Percentiles rank a stretch among this genome's conserved stretches.
These are phyloP conservation scores for Cystobasidium pallidum DNA, from an alignment of 1,284 basidiomycete genomes.

Conservation along the genomic window DNA sequence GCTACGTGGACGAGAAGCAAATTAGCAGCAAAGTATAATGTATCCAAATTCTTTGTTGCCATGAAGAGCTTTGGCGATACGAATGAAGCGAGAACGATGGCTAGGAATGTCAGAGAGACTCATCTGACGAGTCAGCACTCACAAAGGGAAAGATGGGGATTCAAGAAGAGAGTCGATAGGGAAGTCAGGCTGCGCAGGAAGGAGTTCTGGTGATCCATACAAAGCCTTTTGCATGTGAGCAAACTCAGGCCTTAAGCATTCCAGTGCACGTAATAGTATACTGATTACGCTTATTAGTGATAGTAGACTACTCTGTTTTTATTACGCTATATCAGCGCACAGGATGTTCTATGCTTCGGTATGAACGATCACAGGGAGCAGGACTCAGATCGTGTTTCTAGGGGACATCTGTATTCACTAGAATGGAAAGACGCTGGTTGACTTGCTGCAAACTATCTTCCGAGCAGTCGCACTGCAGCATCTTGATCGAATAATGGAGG, in stretches of 20 bases:
- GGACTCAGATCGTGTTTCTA: too few relatives aligned
- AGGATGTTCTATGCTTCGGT: too few relatives aligned
- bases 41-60: slow-evolving; percentile 40
- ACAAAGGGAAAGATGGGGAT: slow-evolving; percentile 23
- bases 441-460: too few relatives aligned
- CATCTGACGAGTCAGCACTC: neutral
- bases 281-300: too few relatives aligned
- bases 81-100: slow-evolving; percentile 13
- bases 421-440: too few relatives aligned
- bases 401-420: too few relatives aligned
- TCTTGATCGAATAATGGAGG: neutral
- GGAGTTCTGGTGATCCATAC: slow-evolving; percentile 37
- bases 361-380: too few relatives aligned
- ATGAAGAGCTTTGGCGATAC: slow-evolving; percentile 37
- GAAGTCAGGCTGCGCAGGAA: slow-evolving; percentile 32
- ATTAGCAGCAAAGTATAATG: slow-evolving; percentile 41
- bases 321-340: too few relatives aligned
- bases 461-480: neutral
- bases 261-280: too few relatives aligned
- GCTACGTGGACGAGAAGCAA: slow-evolving; percentile 33
- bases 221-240: too few relatives aligned
- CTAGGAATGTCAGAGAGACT: slow-evolving; percentile 8
- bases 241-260: too few relatives aligned
- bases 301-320: too few relatives aligned
- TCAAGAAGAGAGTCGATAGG: slow-evolving; percentile 38